Conservation (phyloP, 202 grass and related monocot species). For the Bolboschoenoplectus hybrid region DNA sequence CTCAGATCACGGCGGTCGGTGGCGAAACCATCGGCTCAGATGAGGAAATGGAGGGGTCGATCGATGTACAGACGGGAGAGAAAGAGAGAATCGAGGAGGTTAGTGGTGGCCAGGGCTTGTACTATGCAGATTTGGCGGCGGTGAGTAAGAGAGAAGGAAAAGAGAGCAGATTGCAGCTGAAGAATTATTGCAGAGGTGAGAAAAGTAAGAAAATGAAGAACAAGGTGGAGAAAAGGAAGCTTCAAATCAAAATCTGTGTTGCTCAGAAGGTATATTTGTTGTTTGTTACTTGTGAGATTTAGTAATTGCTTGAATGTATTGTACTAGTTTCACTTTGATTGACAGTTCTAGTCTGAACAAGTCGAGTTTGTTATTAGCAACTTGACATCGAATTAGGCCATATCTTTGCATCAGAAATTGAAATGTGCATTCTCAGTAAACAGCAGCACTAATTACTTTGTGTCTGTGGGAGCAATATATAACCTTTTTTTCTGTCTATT, state of each 20-base stretch:
- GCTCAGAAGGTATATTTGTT: slow-evolving; percentile 50
- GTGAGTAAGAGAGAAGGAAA: slow-evolving; percentile 38
- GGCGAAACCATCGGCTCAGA: background rate
- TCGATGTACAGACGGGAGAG: slow-evolving; percentile 28
- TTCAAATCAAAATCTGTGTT: slow-evolving; percentile 27
- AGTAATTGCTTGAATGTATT: slow-evolving; percentile 1
- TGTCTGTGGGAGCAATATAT: background rate
- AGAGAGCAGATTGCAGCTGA: slow-evolving; percentile 8
- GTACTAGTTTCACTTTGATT: background rate
- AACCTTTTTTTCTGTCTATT: background rate
- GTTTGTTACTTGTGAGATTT: background rate
- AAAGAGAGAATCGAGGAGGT: slow-evolving; percentile 38
- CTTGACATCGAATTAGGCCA: background rate
- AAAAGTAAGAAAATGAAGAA: slow-evolving; percentile 46
- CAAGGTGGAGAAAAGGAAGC: slow-evolving; percentile 41
- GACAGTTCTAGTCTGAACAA: background rate
- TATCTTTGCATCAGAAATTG: background rate
- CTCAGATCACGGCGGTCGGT: slow-evolving; percentile 39
- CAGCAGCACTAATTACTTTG: background rate
- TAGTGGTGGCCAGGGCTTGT: slow-evolving; percentile 26
- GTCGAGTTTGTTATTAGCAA: background rate
- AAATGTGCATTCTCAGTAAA: background rate
- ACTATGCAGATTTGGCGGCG: slow-evolving; percentile 31
- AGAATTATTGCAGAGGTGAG: slow-evolving; percentile 37
- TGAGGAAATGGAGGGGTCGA: slow-evolving; percentile 25